Evolutionary conservation across 1,284 basidiomycete species (phyloP), one percentile per base, ranked within the genome.

Genomic region (Ceratobasidium papillatum): DNA sequence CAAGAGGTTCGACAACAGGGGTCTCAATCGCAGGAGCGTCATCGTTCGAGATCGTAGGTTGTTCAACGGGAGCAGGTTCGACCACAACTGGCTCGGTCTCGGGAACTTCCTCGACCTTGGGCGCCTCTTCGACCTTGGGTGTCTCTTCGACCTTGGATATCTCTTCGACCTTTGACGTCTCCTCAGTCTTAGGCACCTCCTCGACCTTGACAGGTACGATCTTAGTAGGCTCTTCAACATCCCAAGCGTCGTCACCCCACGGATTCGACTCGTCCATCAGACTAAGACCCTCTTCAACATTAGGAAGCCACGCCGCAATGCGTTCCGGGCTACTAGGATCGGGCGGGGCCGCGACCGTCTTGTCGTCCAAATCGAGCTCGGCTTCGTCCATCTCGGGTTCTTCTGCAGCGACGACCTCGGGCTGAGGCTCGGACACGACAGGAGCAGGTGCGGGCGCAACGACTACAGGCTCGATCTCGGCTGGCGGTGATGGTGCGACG

Each of bases 261-360:
- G 52, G 52, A 56, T 56, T 56, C 11, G 52, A 22, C 12, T 32
- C 25, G 14, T 56, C 52, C 11, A 56, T 12, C 1, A 56, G 52
- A 32, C 27, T 27, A 32, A 32, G 30, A 30, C 25, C 36, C 41
- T 7, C 22, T 30, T 32, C 22, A 19, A 36, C 32, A 52, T 45
- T 3, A 3, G 52, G 52, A 30, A 56, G 30, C 7, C 4, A 27
- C 11, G 30, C 30, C 25, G 52, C 52, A 27, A 32, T 12, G 11
- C 52, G 52, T 14, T 56, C 52, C 17, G 52, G 52, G 52, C 52
- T 56, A 25, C 52, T 3, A 27, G 32, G 27, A 66, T 66, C 64
- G 3, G 62, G 45, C 14, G 12, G 32, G 30, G n/a, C 32, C 17
- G 62, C 64, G 12, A 66, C 30, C 47, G 64, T 51, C 64, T 66